These are phyloP conservation scores for Pseudogymnoascus sp. DNA, from an alignment of 2,329 filamentous ascomycete species.

Conservation along the genomic window DNA sequence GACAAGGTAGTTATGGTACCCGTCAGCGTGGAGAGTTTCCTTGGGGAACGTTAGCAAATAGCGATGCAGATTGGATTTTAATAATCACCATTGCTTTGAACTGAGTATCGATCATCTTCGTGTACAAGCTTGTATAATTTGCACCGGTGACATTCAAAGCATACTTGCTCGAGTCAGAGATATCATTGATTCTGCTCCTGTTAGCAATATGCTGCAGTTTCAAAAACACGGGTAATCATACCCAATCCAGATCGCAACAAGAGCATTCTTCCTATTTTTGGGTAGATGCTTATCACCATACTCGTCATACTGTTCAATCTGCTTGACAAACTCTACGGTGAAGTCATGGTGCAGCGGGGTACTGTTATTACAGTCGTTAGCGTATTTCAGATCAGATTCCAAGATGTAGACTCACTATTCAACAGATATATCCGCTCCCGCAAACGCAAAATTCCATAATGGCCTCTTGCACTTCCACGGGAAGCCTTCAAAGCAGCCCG, in stretches of 20 bases:
- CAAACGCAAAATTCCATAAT: conserved; percentile 50
- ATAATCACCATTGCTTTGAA: conserved; percentile 30
- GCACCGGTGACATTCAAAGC: conserved; percentile 31
- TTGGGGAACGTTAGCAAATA: background rate
- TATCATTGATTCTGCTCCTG: conserved; percentile 40
- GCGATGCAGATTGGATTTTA: background rate
- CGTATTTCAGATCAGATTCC: background rate
- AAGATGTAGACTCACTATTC: conserved; percentile 28
- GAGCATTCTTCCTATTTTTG: conserved; percentile 23
- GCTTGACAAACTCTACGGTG: conserved; percentile 41
- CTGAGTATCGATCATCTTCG: conserved; percentile 32
- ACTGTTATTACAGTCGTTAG: conserved; percentile 20
- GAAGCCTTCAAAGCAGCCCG: conserved; percentile 40
- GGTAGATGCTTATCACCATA: conserved; percentile 31
- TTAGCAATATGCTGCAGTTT: background rate
- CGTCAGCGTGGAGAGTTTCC: conserved; percentile 33
- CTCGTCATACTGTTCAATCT: conserved; percentile 39
- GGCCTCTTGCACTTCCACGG: conserved; percentile 38
- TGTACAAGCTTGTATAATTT: conserved; percentile 38
- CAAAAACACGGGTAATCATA: background rate
- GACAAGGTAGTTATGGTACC: conserved; percentile 40
- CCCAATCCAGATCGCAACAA: conserved; percentile 46
- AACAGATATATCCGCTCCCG: conserved; percentile 41
- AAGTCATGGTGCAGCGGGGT: conserved; percentile 43
- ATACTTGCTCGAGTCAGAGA: conserved; percentile 40